A percentile compares a stretch with the other conserved stretches of the same genome.
These are phyloP conservation scores for Cutaneotrichosporon daszewskae DNA, from an alignment of 1,284 basidiomycete genomes.

Conservation along the genomic window DNA sequence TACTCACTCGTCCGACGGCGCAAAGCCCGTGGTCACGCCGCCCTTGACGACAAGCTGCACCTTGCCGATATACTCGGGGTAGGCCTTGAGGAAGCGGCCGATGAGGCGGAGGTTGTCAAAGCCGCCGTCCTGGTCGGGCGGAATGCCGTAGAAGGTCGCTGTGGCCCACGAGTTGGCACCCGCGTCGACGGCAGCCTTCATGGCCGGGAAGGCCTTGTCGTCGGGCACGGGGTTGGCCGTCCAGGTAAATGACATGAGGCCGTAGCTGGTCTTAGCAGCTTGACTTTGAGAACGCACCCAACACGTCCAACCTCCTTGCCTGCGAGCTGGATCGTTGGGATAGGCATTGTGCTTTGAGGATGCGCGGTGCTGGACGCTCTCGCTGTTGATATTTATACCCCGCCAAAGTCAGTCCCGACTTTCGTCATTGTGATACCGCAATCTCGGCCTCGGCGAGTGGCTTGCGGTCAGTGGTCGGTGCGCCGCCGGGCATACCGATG, in stretches of 20 bases:
- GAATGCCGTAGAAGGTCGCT: conserved; percentile 43
- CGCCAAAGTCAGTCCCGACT: too few relatives aligned
- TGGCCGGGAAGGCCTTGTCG: conserved; percentile 57
- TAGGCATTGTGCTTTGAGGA: conserved; percentile 7
- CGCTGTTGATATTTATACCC: too few relatives aligned
- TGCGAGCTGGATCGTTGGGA: conserved; percentile 28
- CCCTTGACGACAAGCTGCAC: conserved; percentile 55
- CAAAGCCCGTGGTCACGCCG: conserved; percentile 31
- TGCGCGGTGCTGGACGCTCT: too few relatives aligned
- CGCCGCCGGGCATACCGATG: too few relatives aligned
- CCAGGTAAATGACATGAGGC: conserved; percentile 57
- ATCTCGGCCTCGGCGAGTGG: too few relatives aligned
- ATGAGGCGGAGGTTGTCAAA: conserved; percentile 43
- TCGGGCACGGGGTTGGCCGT: conserved; percentile 51
- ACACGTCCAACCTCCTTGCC: conserved; percentile 33
- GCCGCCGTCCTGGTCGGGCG: conserved; percentile 11
- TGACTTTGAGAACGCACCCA: conserved; percentile 19
- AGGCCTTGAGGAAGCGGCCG: conserved; percentile 43
- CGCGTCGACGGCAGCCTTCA: conserved; percentile 58
- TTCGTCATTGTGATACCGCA: too few relatives aligned
- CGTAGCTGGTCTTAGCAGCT: conserved; percentile 27
- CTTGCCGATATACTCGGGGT: conserved; percentile 56
- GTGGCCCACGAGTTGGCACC: conserved; percentile 51
- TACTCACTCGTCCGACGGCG: conserved; percentile 15
- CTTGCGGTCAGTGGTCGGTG: too few relatives aligned